Evolutionary conservation across 2,329 filamentous ascomycete species (phyloP), one percentile per base, ranked within the genome.

Genomic region (Hortaea sp.): DNA sequence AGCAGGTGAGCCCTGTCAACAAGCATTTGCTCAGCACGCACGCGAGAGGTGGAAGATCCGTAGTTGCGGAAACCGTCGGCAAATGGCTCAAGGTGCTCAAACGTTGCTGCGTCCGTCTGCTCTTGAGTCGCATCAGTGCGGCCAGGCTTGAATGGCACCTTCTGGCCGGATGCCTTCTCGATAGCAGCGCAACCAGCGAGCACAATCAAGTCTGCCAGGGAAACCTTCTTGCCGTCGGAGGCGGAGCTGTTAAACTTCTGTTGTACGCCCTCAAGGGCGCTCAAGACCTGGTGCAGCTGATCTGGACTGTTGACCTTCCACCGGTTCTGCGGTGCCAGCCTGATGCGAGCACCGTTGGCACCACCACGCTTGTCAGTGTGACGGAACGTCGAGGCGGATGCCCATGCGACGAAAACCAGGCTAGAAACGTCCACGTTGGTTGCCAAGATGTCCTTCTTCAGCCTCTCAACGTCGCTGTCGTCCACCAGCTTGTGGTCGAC

Each of bases 21-120:
- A 13, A 88, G 75, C 61, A 79, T 74, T 57, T 85, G 76, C 69
- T 89, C 85, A 5, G 78, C 75, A 55, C 72, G 74, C 30, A 80
- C 81, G 38, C 80, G 78, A 1, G 66, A 49, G 3, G 74, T 79
- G 1, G 76, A 76, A 53, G 76, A 71, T 59, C 83, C 84, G 62
- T 84, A 88, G 75, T 85, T 88, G 61, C 84, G 82, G 83, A 89
- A 88, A 5, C 82, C 83, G 53, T 89, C 85, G n/a, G 75, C 76
- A 29, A 70, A 55, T 1, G 85, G 84, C 71, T 87, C 77, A 29
- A 89, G 76, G 67, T 82, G 73, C 48, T 62, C 63, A 60, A 85
- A 80, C 1, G 81, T 79, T 53, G 76, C 60, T 13, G 74, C 67
- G 46, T 89, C 84, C 5, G 85, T 88, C 67, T 86, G 74, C 60